These are phyloP conservation scores for Aspergillus pseudoterreus DNA, from an alignment of 2,329 filamentous ascomycete species.

Conservation along the genomic window DNA sequence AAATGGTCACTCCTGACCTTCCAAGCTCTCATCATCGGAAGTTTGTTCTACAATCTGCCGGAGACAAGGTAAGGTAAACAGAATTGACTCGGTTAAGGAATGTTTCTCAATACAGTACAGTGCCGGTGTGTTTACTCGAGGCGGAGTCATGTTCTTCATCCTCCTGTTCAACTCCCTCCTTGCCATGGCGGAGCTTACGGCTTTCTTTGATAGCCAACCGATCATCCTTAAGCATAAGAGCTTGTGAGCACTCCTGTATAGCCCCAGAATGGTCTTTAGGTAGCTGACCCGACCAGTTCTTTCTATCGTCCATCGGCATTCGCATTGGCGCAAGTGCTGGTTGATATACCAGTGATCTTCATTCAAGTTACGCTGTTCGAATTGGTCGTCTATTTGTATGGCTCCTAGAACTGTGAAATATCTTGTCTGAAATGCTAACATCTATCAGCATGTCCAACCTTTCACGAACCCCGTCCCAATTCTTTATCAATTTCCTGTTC, in stretches of 20 bases:
- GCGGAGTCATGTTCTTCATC: constrained; percentile 60
- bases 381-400: constrained; percentile 57
- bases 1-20: constrained; percentile 51
- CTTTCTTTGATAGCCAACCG: constrained; percentile 59
- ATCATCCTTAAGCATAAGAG: constrained; percentile 68
- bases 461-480: constrained; percentile 55
- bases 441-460: constrained; percentile 50
- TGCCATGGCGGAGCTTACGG: constrained; percentile 58
- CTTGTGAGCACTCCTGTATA: constrained; percentile 41
- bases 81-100: neutral
- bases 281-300: constrained; percentile 36
- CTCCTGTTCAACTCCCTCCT: constrained; percentile 62
- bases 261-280: neutral
- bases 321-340: constrained; percentile 55
- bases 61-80: constrained; percentile 36
- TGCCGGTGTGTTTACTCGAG: constrained; percentile 55
- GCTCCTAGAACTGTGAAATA: neutral
- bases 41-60: constrained; percentile 54
- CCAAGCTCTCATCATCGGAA: constrained; percentile 45
- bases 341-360: constrained; percentile 56
- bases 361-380: constrained; percentile 58
- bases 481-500: constrained; percentile 58
- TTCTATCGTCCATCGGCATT: constrained; percentile 64
- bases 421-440: constrained; percentile 5
- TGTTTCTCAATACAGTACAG: constrained; percentile 22